phyloP scores from a whole-genome alignment of 177 flowering plant genomes.

The Telopea speciosissima region DNA sequence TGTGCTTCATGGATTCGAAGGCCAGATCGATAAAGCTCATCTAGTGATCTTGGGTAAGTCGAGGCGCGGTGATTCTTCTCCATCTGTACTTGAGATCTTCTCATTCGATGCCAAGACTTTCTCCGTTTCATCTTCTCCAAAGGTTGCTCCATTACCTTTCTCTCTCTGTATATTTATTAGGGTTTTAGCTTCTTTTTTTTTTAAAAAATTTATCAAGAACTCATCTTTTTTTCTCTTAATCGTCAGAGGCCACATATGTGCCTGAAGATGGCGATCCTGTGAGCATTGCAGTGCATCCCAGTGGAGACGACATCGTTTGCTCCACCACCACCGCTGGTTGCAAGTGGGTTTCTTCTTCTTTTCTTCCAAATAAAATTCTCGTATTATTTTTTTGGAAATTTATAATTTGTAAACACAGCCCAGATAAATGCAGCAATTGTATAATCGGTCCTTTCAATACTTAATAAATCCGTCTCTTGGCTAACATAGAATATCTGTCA shows the following conservation, averaged over 20 bases:
- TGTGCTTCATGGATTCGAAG: constrained; percentile 86
- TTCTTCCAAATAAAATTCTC: not conserved
- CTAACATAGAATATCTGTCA: too few species aligned
- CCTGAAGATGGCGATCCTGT: constrained; percentile 60
- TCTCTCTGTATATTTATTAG: not conserved
- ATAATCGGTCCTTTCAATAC: not conserved
- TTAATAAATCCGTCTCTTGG: too few species aligned
- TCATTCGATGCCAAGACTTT: constrained; percentile 52
- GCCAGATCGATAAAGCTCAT: constrained; percentile 65
- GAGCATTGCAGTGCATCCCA: constrained; percentile 70
- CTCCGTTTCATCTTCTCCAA: constrained; percentile 66
- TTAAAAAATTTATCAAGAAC: not conserved
- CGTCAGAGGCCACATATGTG: constrained; percentile 42
- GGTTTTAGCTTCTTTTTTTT: constrained; percentile 2
- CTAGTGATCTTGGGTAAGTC: constrained; percentile 53
- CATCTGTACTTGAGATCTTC: constrained; percentile 59
- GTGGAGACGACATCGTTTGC: constrained; percentile 73
- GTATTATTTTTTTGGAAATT: not conserved
- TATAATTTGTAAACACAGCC: not conserved
- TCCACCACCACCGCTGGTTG: constrained; percentile 62
- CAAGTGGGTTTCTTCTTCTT: constrained; percentile 39
- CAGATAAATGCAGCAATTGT: not conserved
- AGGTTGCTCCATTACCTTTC: constrained; percentile 30
- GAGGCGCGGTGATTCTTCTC: constrained; percentile 18
- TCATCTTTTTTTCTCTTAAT: constrained; percentile 1